Evolutionary conservation across 2,329 filamentous ascomycete species (phyloP), one percentile per base, ranked within the genome.

Genomic region (Davidsoniella virescens): DNA sequence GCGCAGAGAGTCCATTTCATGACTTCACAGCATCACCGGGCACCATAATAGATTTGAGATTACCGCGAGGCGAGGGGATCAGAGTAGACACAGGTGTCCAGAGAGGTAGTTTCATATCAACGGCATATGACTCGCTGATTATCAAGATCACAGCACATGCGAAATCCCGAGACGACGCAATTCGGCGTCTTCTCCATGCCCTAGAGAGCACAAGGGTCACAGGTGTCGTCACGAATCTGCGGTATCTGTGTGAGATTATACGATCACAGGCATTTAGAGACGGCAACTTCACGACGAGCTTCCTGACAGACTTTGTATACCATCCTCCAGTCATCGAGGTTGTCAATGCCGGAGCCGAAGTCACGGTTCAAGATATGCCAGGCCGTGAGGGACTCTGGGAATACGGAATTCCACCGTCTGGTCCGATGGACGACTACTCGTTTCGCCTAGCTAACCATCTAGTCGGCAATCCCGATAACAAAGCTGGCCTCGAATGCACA

Each of bases 71-170:
- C 3, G 10, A 61, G 8, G 60, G 66, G 26, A 72, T 83, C 5
- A 72, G 82, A 9, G 77, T 85, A 49, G 82, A 86, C 57, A 79
- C 79, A 4, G 82, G 82, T 18, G 84, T 87, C 55, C 70, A 77
- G 18, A 67, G 73, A 26, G 82, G 82, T 5, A 81, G 84, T 52
- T 74, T 82, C 56, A 75, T 87, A 1, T 83, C 82, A 0, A 78
- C 80, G 3, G 77, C 83, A 55, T 87, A 87, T 60, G 83, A 87
- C 57, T 82, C 83, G 0, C 80, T 87, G 70, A 78, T 87, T 45
- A 78, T 82, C 1, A 87, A 87, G 59, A 66, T 87, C 55, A 86
- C 86, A 49, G 77, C 84, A 0, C 70, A 72, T 47, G 82, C 76
- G 0, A 65, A 67, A 1, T 70, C 71, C 42, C 70, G 83, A 20